Percentiles rank a stretch among this genome's conserved stretches.
Evolutionary conservation across 495 filamentous ascomycete species (phyloP).

Genomic region (Trichoderma virens): DNA sequence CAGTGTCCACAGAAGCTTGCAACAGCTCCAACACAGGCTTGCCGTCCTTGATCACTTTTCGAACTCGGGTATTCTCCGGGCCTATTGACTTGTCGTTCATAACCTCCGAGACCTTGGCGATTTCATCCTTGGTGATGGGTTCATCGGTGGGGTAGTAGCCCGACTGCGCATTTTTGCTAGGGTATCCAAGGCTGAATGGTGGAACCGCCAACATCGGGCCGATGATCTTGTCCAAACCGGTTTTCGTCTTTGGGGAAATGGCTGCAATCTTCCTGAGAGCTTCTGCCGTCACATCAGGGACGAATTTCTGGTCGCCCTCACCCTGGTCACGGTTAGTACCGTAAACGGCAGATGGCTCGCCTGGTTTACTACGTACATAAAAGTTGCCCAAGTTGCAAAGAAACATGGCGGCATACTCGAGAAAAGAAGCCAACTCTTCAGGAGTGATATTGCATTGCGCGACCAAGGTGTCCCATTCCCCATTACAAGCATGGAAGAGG

Average conservation of each 20-base stretch:
- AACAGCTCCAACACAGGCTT: background rate
- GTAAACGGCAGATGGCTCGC: background rate
- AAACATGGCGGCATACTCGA: slow-evolving; percentile 26
- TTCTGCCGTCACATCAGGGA: slow-evolving; percentile 14
- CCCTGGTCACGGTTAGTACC: slow-evolving; percentile 13
- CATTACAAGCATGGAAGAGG: slow-evolving; percentile 23
- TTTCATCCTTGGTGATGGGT: slow-evolving; percentile 10
- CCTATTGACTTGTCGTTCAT: slow-evolving; percentile 12
- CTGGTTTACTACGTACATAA: slow-evolving; percentile 13
- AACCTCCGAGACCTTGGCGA: slow-evolving; percentile 8
- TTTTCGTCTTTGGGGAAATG: background rate
- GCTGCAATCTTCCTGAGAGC: background rate
- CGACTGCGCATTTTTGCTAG: slow-evolving; percentile 5
- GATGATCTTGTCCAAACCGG: background rate
- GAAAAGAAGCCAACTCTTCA: slow-evolving; percentile 22
- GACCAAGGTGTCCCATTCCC: slow-evolving; percentile 24
- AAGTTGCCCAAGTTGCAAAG: slow-evolving; percentile 28
- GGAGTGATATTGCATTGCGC: background rate
- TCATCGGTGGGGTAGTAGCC: slow-evolving; percentile 8
- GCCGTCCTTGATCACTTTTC: background rate
- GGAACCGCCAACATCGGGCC: slow-evolving; percentile 19
- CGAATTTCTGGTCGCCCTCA: slow-evolving; percentile 21
- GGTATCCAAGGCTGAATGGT: background rate
- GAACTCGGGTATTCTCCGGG: slow-evolving; percentile 14
- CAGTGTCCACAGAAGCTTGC: background rate